Conservation (phyloP, 2,329 filamentous ascomycete genomes). For the Microdochium trichocladiopsis region DNA sequence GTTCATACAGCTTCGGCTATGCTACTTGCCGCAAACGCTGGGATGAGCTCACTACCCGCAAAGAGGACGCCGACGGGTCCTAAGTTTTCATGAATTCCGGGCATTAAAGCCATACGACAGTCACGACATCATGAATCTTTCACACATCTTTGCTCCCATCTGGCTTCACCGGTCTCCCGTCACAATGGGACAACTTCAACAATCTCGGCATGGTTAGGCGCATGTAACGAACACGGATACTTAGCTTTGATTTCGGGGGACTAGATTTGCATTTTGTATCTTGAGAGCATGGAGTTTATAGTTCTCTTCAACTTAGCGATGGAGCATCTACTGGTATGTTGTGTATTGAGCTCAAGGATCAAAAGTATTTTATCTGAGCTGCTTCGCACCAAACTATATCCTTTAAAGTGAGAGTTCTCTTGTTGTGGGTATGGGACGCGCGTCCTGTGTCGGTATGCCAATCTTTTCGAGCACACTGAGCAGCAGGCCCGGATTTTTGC, state of each 20-base stretch:
- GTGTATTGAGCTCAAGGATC: not conserved
- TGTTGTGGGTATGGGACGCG: not conserved
- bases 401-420: not conserved
- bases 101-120: too few relatives aligned
- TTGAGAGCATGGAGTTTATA: not conserved
- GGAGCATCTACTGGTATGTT: not conserved
- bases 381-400: not conserved
- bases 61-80: slow-evolving; percentile 4
- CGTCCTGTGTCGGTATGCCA: slow-evolving; percentile 21
- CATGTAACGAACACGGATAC: too few relatives aligned
- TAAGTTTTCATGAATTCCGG: not conserved
- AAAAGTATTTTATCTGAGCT: not conserved
- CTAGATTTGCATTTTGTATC: too few relatives aligned
- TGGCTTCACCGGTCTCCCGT: too few relatives aligned
- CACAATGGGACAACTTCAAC: slow-evolving; percentile 1
- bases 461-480: slow-evolving; percentile 31
- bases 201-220: too few relatives aligned
- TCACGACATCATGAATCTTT: too few relatives aligned
- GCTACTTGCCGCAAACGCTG: slow-evolving; percentile 53
- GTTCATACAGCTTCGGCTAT: slow-evolving; percentile 52
- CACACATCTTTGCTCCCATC: too few relatives aligned
- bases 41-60: slow-evolving; percentile 32
- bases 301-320: not conserved
- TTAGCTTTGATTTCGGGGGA: too few relatives aligned
- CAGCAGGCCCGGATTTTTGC: slow-evolving; percentile 29